phyloP scores from a whole-genome alignment of 257 asterid genomes.

The Verbena officinalis region DNA sequence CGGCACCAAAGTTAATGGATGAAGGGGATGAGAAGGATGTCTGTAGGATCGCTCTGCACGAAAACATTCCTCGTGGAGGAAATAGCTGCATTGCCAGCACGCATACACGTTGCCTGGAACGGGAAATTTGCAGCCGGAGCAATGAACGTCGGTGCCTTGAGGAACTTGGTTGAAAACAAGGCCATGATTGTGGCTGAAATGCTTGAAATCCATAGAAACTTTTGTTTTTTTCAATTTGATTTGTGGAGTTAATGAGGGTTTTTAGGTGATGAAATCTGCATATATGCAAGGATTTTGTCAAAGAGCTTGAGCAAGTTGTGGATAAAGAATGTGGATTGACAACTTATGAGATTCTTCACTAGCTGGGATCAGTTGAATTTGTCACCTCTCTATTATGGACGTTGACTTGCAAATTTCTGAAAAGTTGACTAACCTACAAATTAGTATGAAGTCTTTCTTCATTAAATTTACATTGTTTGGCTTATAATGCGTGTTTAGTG shows the following conservation, averaged over 20 bases:
- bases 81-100: constrained; percentile 49
- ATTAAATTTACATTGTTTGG: background rate
- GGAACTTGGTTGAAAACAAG: constrained; percentile 48
- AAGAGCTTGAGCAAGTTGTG: constrained; percentile 28
- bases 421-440: constrained; percentile 16
- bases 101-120: constrained; percentile 32
- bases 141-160: constrained; percentile 41
- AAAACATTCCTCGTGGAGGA: constrained; percentile 61
- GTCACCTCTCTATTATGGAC: constrained; percentile 28
- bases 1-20: constrained; percentile 62
- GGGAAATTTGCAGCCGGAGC: constrained; percentile 41
- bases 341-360: constrained; percentile 29
- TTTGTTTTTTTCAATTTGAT: background rate
- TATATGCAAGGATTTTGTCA: constrained; percentile 17
- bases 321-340: constrained; percentile 12
- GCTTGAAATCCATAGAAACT: constrained; percentile 52
- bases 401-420: constrained; percentile 26
- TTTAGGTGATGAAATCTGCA: background rate
- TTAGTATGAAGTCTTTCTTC: background rate
- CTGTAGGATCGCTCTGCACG: constrained; percentile 48
- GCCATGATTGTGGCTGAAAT: constrained; percentile 65
- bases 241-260: background rate
- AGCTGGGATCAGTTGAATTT: constrained; percentile 21
- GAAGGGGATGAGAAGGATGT: constrained; percentile 54
- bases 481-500: constrained; percentile 19